Conservation (phyloP, 2,329 filamentous ascomycete species). For the Monosporascus sp. region DNA sequence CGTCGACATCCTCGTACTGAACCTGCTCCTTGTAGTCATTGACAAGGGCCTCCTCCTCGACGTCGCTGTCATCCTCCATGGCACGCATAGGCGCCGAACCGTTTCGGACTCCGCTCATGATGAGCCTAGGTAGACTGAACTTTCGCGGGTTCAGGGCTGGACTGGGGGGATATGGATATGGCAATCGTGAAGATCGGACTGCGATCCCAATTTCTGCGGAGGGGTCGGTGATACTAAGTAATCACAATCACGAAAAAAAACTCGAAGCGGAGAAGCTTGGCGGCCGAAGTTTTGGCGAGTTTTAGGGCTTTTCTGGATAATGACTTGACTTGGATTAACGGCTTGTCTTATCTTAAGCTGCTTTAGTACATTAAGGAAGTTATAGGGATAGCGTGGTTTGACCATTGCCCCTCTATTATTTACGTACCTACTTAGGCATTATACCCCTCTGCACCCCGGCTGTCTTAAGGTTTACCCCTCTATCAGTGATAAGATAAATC, state of each 20-base stretch:
- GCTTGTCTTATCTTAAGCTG: background rate
- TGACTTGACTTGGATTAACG: background rate
- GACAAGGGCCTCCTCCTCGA: conserved; percentile 91
- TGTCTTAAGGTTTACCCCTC: too few relatives aligned
- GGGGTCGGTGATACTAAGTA: background rate
- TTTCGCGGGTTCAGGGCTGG: background rate
- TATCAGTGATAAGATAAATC: too few relatives aligned
- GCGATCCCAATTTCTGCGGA: background rate
- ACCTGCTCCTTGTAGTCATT: conserved; percentile 96
- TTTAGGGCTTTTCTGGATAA: background rate
- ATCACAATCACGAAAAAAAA: background rate
- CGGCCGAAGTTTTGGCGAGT: background rate
- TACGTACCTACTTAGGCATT: too few relatives aligned
- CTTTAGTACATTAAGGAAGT: too few relatives aligned
- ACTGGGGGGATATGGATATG: background rate
- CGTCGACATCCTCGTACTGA: conserved; percentile 86
- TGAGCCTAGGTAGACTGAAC: conserved; percentile 17
- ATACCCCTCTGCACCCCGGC: too few relatives aligned
- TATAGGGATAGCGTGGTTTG: too few relatives aligned
- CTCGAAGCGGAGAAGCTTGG: background rate
- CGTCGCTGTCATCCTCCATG: conserved; percentile 80
- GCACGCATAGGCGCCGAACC: conserved; percentile 55
- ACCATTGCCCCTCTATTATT: too few relatives aligned
- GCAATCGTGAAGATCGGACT: background rate
- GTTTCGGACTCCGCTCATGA: conserved; percentile 60